Conservation (phyloP, 2,329 filamentous ascomycete species). For the Hymenoscyphus albidus region DNA sequence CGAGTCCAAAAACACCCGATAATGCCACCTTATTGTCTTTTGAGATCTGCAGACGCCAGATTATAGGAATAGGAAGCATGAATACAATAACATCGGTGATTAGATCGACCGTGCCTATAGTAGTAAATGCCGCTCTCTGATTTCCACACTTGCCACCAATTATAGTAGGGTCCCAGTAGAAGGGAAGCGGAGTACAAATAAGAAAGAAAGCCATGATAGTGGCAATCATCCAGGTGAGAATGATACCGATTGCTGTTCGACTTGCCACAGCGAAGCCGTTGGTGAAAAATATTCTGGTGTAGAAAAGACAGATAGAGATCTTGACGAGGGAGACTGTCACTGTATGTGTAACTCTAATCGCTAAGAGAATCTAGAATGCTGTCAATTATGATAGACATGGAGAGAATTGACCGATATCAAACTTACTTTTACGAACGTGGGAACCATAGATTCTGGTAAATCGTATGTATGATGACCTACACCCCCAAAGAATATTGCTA, state of each 20-base stretch:
- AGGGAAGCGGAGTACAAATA: slow-evolving; percentile 8
- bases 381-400: not conserved
- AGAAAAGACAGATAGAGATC: slow-evolving; percentile 31
- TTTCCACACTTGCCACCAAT: slow-evolving; percentile 7
- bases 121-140: slow-evolving; percentile 16
- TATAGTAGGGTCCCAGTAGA: slow-evolving; percentile 9
- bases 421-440: slow-evolving; percentile 8
- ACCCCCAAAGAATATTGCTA: slow-evolving; percentile 7
- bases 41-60: slow-evolving; percentile 34
- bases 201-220: slow-evolving; percentile 3
- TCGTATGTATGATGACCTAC: slow-evolving; percentile 8
- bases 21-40: slow-evolving; percentile 8
- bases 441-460: not conserved
- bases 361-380: slow-evolving; percentile 5
- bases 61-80: slow-evolving; percentile 37
- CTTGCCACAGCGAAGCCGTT: slow-evolving; percentile 1
- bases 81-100: slow-evolving; percentile 28
- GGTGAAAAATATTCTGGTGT: slow-evolving; percentile 13
- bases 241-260: slow-evolving; percentile 5
- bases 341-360: slow-evolving; percentile 6
- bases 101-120: slow-evolving; percentile 9
- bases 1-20: slow-evolving; percentile 11
- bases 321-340: slow-evolving; percentile 15
- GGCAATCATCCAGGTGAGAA: slow-evolving; percentile 5
- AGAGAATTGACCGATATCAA: not conserved